Conservation (phyloP, 2,329 filamentous ascomycete genomes). For the Colletotrichum liriopes region DNA sequence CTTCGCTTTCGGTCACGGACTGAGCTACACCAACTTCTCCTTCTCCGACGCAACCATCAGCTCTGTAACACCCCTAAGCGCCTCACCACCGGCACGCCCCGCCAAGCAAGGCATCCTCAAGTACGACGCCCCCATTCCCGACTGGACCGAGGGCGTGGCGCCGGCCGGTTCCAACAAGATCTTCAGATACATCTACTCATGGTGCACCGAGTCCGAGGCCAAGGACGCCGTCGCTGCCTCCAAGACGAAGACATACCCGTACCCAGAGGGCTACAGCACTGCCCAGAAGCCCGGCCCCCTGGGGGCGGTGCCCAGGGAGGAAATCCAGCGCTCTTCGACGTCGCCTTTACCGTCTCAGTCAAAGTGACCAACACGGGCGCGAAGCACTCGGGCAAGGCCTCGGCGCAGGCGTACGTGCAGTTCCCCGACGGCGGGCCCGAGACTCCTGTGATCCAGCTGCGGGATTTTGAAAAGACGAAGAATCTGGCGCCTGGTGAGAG, state of each 20-base stretch:
- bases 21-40: slow-evolving; percentile 84
- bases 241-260: slow-evolving; percentile 65
- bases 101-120: slow-evolving; percentile 58
- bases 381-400: slow-evolving; percentile 59
- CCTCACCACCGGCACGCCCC: slow-evolving; percentile 53
- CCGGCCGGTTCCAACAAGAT: slow-evolving; percentile 73
- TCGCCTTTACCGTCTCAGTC: slow-evolving; percentile 59
- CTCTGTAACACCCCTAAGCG: slow-evolving; percentile 60
- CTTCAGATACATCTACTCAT: slow-evolving; percentile 80
- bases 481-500: slow-evolving; percentile 68
- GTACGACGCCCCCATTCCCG: slow-evolving; percentile 67
- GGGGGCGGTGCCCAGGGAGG: slow-evolving; percentile 81
- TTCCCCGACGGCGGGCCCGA: slow-evolving; percentile 63
- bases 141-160: slow-evolving; percentile 69
- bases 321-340: slow-evolving; percentile 76
- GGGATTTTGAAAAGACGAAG: slow-evolving; percentile 80
- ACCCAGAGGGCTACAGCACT: slow-evolving; percentile 77
- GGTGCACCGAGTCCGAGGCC: slow-evolving; percentile 63
- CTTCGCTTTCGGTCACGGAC: slow-evolving; percentile 89
- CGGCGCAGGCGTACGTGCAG: slow-evolving; percentile 63
- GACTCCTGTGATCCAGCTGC: slow-evolving; percentile 78
- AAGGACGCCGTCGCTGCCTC: slow-evolving; percentile 57
- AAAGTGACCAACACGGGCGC: slow-evolving; percentile 69
- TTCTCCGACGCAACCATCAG: slow-evolving; percentile 68
- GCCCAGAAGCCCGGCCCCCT: slow-evolving; percentile 60